Evolutionary conservation across 1,139 yeast species (phyloP).

Genomic region (Lodderomyces oxycetoniae): DNA sequence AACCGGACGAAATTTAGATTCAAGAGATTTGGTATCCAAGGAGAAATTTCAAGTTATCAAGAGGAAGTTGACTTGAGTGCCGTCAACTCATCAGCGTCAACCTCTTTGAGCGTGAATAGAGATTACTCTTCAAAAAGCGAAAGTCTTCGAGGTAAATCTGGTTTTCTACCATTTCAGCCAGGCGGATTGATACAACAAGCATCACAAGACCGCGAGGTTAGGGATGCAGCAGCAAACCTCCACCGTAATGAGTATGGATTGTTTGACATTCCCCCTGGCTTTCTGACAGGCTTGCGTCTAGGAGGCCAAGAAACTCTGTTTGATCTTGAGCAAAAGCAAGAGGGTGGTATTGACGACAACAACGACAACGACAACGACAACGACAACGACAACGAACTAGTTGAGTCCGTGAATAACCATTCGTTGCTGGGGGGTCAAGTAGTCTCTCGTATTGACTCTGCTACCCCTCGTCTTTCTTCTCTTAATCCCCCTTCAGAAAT

Average conservation of each 20-base stretch:
- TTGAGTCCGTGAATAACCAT: slow-evolving; percentile 1
- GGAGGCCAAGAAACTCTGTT: slow-evolving; percentile 5
- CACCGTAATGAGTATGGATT: slow-evolving; percentile 73
- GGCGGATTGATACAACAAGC: slow-evolving; percentile 64
- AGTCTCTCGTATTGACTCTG: too few relatives aligned
- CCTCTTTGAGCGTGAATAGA: slow-evolving; percentile 69
- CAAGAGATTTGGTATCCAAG: slow-evolving; percentile 71
- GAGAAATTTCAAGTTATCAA: slow-evolving; percentile 55
- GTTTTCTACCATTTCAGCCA: slow-evolving; percentile 85
- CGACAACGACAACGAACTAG: neutral
- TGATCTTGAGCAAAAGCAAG: slow-evolving; percentile 20
- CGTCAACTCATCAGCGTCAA: slow-evolving; percentile 44
- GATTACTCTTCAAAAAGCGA: slow-evolving; percentile 60
- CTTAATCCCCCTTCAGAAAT: neutral
- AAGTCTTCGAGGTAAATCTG: slow-evolving; percentile 64
- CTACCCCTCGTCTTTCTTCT: too few relatives aligned
- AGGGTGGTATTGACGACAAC: slow-evolving; percentile 4
- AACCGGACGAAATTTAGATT: slow-evolving; percentile 56
- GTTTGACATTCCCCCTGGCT: slow-evolving; percentile 79
- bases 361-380: slow-evolving; percentile 4
- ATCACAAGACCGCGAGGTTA: slow-evolving; percentile 20
- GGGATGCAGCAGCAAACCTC: slow-evolving; percentile 37
- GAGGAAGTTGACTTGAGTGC: slow-evolving; percentile 57
- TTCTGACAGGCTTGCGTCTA: slow-evolving; percentile 60
- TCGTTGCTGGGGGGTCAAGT: neutral